phyloP scores from a whole-genome alignment of 2,329 filamentous ascomycete genomes.

The Penicillium sp. region DNA sequence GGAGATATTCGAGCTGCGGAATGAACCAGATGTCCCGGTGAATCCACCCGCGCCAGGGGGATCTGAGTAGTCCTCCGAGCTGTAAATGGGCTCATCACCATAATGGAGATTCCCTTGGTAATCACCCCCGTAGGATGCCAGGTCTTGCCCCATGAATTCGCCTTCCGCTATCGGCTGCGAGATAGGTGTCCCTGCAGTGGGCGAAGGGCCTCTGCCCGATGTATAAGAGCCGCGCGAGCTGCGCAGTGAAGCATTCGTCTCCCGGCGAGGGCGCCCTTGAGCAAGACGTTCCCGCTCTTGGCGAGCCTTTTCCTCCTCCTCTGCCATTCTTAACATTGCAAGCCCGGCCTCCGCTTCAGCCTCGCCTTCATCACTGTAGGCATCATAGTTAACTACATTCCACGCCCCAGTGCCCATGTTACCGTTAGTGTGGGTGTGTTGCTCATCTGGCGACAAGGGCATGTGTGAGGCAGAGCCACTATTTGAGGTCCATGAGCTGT shows the following conservation, averaged over 20 bases:
- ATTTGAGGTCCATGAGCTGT: conserved; percentile 27
- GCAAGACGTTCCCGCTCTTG: conserved; percentile 34
- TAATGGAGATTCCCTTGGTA: conserved; percentile 63
- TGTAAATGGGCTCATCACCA: conserved; percentile 48
- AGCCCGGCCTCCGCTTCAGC: conserved; percentile 81
- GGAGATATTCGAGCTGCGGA: conserved; percentile 29
- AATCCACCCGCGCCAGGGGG: conserved; percentile 15
- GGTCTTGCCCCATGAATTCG: conserved; percentile 69
- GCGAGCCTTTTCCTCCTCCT: conserved; percentile 67
- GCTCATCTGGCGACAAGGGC: conserved; percentile 43
- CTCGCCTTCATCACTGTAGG: conserved; percentile 73
- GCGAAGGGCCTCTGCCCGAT: conserved; percentile 32
- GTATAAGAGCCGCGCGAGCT: conserved; percentile 40
- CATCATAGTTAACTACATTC: conserved; percentile 47
- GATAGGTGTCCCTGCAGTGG: conserved; percentile 41
- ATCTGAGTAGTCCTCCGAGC: conserved; percentile 20
- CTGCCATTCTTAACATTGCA: conserved; percentile 77
- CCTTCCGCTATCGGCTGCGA: too few species aligned
- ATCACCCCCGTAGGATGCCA: conserved; percentile 71
- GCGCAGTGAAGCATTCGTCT: conserved; percentile 53
- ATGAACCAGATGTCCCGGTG: conserved; percentile 25
- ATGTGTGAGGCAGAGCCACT: conserved; percentile 21
- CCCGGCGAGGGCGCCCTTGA: conserved; percentile 58
- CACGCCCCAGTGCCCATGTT: conserved; percentile 46
- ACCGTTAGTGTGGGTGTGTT: conserved; percentile 50